Conservation (phyloP, 306 rosid genomes). For the Medicago ruthenica region DNA sequence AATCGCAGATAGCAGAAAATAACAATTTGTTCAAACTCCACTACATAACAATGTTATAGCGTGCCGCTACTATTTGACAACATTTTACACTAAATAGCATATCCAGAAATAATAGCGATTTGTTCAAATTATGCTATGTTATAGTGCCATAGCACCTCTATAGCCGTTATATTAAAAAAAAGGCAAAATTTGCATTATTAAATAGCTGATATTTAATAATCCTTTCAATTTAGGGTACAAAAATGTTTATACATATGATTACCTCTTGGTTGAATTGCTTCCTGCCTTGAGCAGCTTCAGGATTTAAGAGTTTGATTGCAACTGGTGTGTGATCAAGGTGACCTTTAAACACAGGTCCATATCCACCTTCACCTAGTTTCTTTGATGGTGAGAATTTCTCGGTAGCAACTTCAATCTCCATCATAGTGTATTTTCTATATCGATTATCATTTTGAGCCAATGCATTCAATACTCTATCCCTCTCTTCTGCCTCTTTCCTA, state of each 20-base stretch:
- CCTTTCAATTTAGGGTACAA: too few relatives aligned
- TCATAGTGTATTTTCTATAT: conserved; percentile 78
- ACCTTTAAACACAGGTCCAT: conserved; percentile 92
- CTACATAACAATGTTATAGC: not conserved
- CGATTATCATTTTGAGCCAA: conserved; percentile 63
- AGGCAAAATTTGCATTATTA: too few relatives aligned
- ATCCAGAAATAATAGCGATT: not conserved
- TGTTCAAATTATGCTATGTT: too few relatives aligned
- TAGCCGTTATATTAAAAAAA: too few relatives aligned
- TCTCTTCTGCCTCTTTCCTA: conserved; percentile 74
- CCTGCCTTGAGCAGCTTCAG: conserved; percentile 90
- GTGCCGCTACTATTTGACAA: not conserved
- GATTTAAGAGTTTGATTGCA: conserved; percentile 89
- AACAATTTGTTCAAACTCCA: not conserved
- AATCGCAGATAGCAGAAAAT: not conserved
- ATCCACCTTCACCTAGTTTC: conserved; percentile 97
- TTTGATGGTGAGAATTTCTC: conserved; percentile 53
- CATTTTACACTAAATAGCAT: not conserved
- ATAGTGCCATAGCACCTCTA: too few relatives aligned
- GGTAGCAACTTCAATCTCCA: conserved; percentile 84
- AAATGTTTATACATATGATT: conserved; percentile 14
- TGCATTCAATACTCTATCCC: conserved; percentile 60
- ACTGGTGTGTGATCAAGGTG: conserved; percentile 88
- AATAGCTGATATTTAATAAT: too few relatives aligned
- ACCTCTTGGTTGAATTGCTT: conserved; percentile 97